These are phyloP conservation scores for Lotus japonicus DNA, from an alignment of 306 rosid genomes.

Conservation along the genomic window DNA sequence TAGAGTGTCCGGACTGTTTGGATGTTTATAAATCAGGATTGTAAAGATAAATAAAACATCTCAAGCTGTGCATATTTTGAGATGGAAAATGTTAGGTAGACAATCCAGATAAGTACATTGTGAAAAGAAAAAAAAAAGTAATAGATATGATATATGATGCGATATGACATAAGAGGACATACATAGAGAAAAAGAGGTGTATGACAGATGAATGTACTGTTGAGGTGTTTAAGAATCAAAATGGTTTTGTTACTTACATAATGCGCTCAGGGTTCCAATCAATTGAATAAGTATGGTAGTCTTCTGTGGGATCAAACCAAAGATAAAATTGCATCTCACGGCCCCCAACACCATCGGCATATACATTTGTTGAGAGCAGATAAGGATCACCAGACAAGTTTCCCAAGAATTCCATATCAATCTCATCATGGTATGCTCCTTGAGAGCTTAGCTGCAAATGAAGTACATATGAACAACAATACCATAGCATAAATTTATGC, in stretches of 20 bases:
- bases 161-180: too few relatives aligned
- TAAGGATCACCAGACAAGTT: slow-evolving; percentile 44
- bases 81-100: too few relatives aligned
- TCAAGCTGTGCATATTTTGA: too few relatives aligned
- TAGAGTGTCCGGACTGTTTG: too few relatives aligned
- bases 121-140: too few relatives aligned
- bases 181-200: too few relatives aligned
- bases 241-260: slow-evolving; percentile 21
- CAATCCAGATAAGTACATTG: too few relatives aligned
- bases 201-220: too few relatives aligned
- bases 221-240: too few relatives aligned
- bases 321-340: slow-evolving; percentile 41
- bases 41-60: too few relatives aligned
- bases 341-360: slow-evolving; percentile 35
- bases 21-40: too few relatives aligned
- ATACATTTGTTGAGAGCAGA: slow-evolving; percentile 38
- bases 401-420: slow-evolving; percentile 40
- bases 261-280: slow-evolving; percentile 40
- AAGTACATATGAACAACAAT: not conserved
- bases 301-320: slow-evolving; percentile 43
- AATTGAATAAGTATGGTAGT: slow-evolving; percentile 38
- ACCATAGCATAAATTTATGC: not conserved
- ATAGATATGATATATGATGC: too few relatives aligned
- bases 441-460: slow-evolving; percentile 31
- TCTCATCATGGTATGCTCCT: slow-evolving; percentile 37